Conservation (phyloP, 768 basidiomycete species). For the Pleurotus giganteus region DNA sequence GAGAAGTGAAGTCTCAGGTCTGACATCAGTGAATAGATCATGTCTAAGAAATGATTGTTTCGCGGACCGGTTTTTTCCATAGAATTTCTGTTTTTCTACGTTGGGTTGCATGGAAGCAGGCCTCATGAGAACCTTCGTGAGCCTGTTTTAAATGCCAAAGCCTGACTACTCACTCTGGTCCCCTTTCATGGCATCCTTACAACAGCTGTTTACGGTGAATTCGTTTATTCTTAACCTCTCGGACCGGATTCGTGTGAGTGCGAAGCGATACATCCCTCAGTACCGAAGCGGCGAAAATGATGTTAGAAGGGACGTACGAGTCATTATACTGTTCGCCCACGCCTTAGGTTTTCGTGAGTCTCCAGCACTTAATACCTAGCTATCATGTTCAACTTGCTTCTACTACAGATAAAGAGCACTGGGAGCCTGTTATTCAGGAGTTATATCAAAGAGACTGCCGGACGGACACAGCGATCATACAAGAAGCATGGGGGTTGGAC, state of each 20-base stretch:
- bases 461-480: slow-evolving; percentile 29
- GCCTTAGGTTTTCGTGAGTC: not conserved
- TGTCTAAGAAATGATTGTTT: too few species aligned
- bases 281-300: not conserved
- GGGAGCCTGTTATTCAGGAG: slow-evolving; percentile 56
- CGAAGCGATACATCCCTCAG: not conserved
- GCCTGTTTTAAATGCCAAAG: too few species aligned
- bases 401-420: slow-evolving; percentile 57
- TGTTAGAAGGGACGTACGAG: not conserved
- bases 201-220: not conserved
- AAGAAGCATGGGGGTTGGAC: slow-evolving; percentile 67
- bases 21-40: too few species aligned
- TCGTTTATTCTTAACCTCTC: not conserved
- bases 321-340: not conserved
- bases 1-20: too few species aligned
- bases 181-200: not conserved
- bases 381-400: not conserved
- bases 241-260: not conserved
- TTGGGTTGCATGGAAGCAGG: too few species aligned
- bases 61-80: too few species aligned
- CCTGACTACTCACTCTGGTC: too few species aligned
- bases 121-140: too few species aligned
- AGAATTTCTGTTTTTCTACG: too few species aligned
- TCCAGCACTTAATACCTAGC: not conserved
- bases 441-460: slow-evolving; percentile 35